Percentiles rank a stretch among this genome's conserved stretches.
phyloP scores from a whole-genome alignment of 225 moss, liverwort and hornwort genomes.

The Sphagnum contortum region DNA sequence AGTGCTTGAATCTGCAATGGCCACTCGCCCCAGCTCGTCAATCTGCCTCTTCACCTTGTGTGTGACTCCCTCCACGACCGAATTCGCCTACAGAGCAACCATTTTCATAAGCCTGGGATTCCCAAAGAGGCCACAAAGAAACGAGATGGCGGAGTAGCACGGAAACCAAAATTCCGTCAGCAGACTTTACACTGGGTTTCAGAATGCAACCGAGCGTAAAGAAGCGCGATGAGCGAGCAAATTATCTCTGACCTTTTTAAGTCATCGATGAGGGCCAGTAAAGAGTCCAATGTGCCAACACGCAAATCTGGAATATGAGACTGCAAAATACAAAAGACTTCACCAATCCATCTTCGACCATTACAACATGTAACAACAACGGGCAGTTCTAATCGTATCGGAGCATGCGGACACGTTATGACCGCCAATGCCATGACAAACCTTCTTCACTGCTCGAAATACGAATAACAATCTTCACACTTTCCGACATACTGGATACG shows the following conservation, averaged over 20 bases:
- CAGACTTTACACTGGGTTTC: background rate
- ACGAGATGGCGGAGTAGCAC: background rate
- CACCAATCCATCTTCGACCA: too few species aligned
- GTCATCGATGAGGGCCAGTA: constrained; percentile 90
- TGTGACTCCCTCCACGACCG: constrained; percentile 68
- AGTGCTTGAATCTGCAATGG: constrained; percentile 27
- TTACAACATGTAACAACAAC: background rate
- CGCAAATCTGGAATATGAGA: constrained; percentile 94
- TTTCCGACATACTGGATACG: too few species aligned
- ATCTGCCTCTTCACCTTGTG: constrained; percentile 20
- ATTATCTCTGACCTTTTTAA: constrained; percentile 73
- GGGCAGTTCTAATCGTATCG: too few species aligned
- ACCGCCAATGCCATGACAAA: too few species aligned
- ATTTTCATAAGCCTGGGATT: background rate
- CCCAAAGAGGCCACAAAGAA: background rate
- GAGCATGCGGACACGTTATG: too few species aligned
- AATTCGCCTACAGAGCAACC: constrained; percentile 45
- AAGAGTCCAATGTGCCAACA: constrained; percentile 85
- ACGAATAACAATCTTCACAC: too few species aligned
- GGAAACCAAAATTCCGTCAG: background rate
- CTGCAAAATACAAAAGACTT: too few species aligned
- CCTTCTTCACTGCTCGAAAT: too few species aligned
- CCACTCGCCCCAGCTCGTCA: constrained; percentile 37
- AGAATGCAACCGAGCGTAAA: background rate
- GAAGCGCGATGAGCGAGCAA: too few species aligned